Evolutionary conservation across 371 early-diverging fungal genomes (phyloP).

Genomic region (Mucor velutinosus): DNA sequence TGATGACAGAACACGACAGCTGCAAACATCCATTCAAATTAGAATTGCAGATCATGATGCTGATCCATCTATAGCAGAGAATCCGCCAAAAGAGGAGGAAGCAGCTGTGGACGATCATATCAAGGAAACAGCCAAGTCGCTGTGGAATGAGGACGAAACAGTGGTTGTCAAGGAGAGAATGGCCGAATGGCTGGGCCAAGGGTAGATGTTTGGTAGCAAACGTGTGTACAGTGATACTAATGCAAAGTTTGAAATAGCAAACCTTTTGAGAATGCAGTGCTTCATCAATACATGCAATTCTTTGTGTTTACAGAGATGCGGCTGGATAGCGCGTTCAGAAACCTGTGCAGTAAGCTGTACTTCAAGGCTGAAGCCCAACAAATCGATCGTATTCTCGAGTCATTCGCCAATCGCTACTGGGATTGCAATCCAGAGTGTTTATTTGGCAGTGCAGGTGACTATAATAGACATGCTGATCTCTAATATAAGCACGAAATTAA

Average conservation of each 20-base stretch:
- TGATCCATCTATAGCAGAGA: not conserved
- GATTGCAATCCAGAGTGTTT: slow-evolving; percentile 72
- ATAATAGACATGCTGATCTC: no score
- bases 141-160: slow-evolving; percentile 32
- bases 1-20: slow-evolving; percentile 1
- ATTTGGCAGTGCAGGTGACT: slow-evolving; percentile 51
- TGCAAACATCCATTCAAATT: slow-evolving; percentile 7
- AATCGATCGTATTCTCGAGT: slow-evolving; percentile 84
- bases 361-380: slow-evolving; percentile 92
- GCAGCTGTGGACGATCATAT: slow-evolving; percentile 21
- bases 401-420: slow-evolving; percentile 81
- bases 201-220: slow-evolving; percentile 5
- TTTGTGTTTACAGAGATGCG: slow-evolving; percentile 73
- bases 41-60: not conserved
- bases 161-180: slow-evolving; percentile 26
- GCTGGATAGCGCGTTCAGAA: slow-evolving; percentile 79
- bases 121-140: slow-evolving; percentile 14
- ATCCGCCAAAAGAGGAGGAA: not conserved
- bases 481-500: no score
- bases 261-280: slow-evolving; percentile 55
- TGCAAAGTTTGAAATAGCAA: slow-evolving; percentile 18
- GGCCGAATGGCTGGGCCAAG: slow-evolving; percentile 38
- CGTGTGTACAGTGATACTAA: not conserved
- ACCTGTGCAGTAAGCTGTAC: slow-evolving; percentile 75
- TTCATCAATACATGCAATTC: slow-evolving; percentile 71